Evolutionary conservation across 441 rosid genomes (phyloP).

Genomic region (Pelargonium fulgidum): DNA sequence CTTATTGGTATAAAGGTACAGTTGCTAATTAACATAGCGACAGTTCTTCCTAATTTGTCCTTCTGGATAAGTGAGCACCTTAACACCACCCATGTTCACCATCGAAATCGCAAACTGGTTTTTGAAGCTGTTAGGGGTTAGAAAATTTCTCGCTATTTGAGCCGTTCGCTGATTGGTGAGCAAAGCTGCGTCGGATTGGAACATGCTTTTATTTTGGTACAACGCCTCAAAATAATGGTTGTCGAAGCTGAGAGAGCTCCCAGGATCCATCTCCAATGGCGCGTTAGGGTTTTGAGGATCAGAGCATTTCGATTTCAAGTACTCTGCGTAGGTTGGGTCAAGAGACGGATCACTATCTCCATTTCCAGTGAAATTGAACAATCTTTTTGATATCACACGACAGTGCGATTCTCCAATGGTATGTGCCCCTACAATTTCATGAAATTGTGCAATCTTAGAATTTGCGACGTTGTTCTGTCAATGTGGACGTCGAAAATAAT

Average conservation of each 20-base stretch:
- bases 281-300: neutral
- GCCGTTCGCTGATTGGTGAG: constrained; percentile 8
- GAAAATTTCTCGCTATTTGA: neutral
- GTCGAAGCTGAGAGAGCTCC: neutral
- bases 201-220: neutral
- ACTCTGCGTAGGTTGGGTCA: constrained; percentile 14
- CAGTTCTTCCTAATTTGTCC: constrained; percentile 31
- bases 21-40: constrained; percentile 8
- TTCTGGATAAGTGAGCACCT: constrained; percentile 20
- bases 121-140: constrained; percentile 18
- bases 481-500: too few relatives aligned
- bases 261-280: neutral
- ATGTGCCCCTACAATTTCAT: too few relatives aligned
- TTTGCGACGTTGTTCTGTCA: too few relatives aligned
- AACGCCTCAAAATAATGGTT: neutral
- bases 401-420: constrained; percentile 24
- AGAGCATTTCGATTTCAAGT: neutral
- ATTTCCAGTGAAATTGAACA: constrained; percentile 18
- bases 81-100: constrained; percentile 25
- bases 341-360: constrained; percentile 23
- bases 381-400: constrained; percentile 18
- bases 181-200: constrained; percentile 24
- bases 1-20: neutral
- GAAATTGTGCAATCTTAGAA: too few relatives aligned
- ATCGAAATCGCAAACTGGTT: constrained; percentile 19